Evolutionary conservation across 805 yeast genomes (phyloP), one percentile per base, ranked within the genome.

Genomic region (Babjeviella inositovora): DNA sequence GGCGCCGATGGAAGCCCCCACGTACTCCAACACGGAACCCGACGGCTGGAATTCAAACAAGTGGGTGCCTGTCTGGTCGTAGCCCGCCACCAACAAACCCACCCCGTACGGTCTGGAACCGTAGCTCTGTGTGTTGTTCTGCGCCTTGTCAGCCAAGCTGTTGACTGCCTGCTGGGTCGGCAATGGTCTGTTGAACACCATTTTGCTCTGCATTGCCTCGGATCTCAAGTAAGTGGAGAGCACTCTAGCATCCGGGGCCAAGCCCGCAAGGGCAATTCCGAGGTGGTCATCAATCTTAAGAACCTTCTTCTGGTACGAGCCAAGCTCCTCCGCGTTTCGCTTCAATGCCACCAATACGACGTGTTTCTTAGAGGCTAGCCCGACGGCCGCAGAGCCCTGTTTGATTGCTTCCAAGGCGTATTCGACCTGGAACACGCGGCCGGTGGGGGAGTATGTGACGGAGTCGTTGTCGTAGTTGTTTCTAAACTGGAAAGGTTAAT

Each of bases 71-170:
- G 82, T 66, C 43, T 80, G 93, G 45, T 90, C 99, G 46, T 69
- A 65, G 11, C 99, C 99, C 9, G 80, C 73, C 22, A 90, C 67
- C 28, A 90, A 56, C 32, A 90, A 59, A 3, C 99, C 99, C 12
- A 90, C 98, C 33, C 99, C 99, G 43, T 90, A 90, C 7, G 99
- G 99, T 50, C 99, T 73, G 7, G 87, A 76, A 6, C 97, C 97
- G 40, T 90, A 84, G 29, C 80, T 71, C 53, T 90, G 97, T 19
- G 99, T 90, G 53, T 90, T 87, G 35, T 70, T 73, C 52, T 90
- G 99, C 0, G 99, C 98, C 57, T 90, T 90, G 48, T 87, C 95
- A 14, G 95, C 94, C 40, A 90, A 69, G 26, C 84, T 55, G 35
- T 69, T 59, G 9, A 82, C 94, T 3, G 95, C 93, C 38, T 73